A percentile compares a stretch with the other conserved stretches of the same genome.
Conservation (phyloP, 352 stramenopile genomes). For the Lagenidium giganteum region DNA sequence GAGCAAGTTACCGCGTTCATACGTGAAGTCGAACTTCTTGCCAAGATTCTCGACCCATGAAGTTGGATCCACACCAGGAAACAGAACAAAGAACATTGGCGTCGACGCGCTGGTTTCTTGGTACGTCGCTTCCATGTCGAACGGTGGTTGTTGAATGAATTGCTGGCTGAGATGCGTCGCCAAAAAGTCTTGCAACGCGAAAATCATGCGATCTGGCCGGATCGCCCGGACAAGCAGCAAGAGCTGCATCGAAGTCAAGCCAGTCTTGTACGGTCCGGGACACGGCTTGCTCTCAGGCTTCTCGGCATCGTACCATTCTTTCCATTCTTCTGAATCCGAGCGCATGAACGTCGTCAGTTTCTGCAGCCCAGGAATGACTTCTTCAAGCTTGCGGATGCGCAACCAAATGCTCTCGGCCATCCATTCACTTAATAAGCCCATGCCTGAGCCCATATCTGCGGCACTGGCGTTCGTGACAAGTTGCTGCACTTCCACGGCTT, state of each 20-base stretch:
- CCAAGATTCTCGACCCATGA: conserved; percentile 82
- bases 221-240: conserved; percentile 80
- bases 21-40: conserved; percentile 77
- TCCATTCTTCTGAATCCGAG: conserved; percentile 94
- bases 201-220: conserved; percentile 78
- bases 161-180: conserved; percentile 42
- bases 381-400: conserved; percentile 88
- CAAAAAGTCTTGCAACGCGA: conserved; percentile 64
- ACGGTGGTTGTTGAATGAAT: conserved; percentile 82
- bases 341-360: conserved; percentile 94
- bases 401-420: conserved; percentile 86
- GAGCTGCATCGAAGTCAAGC: conserved; percentile 40
- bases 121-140: conserved; percentile 84
- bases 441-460: conserved; percentile 43
- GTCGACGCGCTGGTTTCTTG: conserved; percentile 88
- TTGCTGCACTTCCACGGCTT: conserved; percentile 55
- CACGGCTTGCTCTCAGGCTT: conserved; percentile 86
- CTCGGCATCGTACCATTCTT: conserved; percentile 91
- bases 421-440: conserved; percentile 93
- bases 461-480: conserved; percentile 57
- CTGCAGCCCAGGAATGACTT: conserved; percentile 77
- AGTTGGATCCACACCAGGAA: conserved; percentile 87
- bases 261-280: conserved; percentile 79
- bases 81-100: conserved; percentile 91
- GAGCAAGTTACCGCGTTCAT: conserved; percentile 65